phyloP scores from a whole-genome alignment of 345 rosid species.

The Rhizophora apiculata region DNA sequence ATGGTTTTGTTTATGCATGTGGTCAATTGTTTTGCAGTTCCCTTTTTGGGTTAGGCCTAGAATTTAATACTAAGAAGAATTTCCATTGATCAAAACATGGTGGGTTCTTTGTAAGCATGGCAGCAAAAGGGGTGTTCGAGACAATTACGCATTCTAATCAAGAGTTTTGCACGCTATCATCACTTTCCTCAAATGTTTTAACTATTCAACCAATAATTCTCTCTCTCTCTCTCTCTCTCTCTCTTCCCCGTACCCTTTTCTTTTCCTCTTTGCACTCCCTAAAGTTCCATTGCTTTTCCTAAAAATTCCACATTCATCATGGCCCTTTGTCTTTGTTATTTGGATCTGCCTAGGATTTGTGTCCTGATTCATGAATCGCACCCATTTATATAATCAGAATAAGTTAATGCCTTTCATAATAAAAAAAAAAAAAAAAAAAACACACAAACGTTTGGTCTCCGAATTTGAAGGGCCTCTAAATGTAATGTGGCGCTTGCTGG shows the following conservation, averaged over 20 bases:
- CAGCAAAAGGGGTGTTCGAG: background rate
- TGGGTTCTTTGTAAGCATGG: background rate
- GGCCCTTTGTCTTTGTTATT: background rate
- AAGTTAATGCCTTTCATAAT: too few species aligned
- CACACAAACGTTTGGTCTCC: too few species aligned
- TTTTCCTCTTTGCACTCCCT: too few species aligned
- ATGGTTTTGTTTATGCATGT: background rate
- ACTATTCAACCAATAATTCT: too few species aligned
- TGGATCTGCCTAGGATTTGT: background rate
- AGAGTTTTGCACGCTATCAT: slow-evolving; percentile 20
- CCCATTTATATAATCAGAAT: background rate
- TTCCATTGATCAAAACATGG: background rate
- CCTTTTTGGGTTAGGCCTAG: too few species aligned
- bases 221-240: background rate
- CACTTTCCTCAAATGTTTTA: background rate
- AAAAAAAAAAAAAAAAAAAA: too few species aligned
- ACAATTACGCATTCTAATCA: slow-evolving; percentile 16
- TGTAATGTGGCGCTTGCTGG: too few species aligned
- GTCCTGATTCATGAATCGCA: slow-evolving; percentile 12
- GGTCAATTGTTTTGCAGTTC: background rate
- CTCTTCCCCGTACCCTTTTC: background rate
- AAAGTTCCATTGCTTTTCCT: background rate
- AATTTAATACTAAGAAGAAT: background rate
- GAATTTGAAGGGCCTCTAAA: too few species aligned
- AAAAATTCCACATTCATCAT: background rate